Evolutionary conservation across 192 early-diverging fungal genomes (phyloP), one percentile per base, ranked within the genome.

Genomic region (Coemansia sp.): DNA sequence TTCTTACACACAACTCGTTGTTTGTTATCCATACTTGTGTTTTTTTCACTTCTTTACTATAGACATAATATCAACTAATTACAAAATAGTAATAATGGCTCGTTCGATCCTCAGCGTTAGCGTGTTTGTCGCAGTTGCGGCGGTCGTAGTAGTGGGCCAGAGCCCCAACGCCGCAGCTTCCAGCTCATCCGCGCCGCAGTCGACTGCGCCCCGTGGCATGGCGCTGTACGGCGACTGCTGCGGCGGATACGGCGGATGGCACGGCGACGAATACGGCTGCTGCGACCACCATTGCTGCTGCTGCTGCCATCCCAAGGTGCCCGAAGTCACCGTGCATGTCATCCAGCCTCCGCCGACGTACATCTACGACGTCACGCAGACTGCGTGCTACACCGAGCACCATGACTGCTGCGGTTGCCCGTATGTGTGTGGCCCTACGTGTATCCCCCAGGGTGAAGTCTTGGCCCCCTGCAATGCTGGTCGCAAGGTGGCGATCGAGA

Each of bases 371-470:
- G 55, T 76, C 14, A 76, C 73, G 0, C 73, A 76, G 46, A 76
- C 73, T 1, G 73, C 73, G 12, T 64, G 59, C 57, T 76, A 76
- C 60, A 69, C 67, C 14, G 73, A 76, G 63, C 73, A 76, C 73
- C 60, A 56, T n/a, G 73, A 76, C 51, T 69, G 73, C 48, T 69
- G 67, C 49, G 59, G 64, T 12, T 69, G 67, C 40, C 63, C 67
- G 12, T 76, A 69, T 25, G 73, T 76, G n/a, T 76, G 73, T 30
- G 73, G 73, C 41, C 73, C 73, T 7, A 69, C 67, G 0, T 76
- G 73, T n/a, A 66, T 76, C 17, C 73, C 73, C 0, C 73, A 76
- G 52, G 73, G 73, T 12, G 73, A 76, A 55, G 67, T 76, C n/a
- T 57, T 76, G 23, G 73, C 73, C 0, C 73, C 73, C 14, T 50